A percentile compares a stretch with the other conserved stretches of the same genome.
Evolutionary conservation across 2,329 filamentous ascomycete species (phyloP).

Genomic region (Apiospora pterosperma): DNA sequence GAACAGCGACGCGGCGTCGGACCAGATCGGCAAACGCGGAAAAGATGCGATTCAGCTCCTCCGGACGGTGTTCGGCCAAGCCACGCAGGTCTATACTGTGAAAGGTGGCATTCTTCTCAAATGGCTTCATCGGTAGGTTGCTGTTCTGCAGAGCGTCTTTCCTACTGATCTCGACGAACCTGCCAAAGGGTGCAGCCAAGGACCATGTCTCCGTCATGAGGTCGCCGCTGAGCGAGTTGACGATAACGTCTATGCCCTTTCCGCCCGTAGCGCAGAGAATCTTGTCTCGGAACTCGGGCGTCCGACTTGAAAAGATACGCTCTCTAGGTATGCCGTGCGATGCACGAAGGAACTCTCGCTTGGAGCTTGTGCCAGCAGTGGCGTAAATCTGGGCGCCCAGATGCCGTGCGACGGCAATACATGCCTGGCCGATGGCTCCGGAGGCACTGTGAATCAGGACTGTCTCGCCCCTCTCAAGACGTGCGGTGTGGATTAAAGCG

Average conservation of each 20-base stretch:
- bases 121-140: slow-evolving; percentile 11
- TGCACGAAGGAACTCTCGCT: slow-evolving; percentile 5
- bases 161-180: slow-evolving; percentile 34
- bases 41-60: slow-evolving; percentile 6
- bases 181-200: slow-evolving; percentile 27
- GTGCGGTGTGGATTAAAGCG: slow-evolving; percentile 3
- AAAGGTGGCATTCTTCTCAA: slow-evolving; percentile 14
- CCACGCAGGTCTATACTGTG: slow-evolving; percentile 12
- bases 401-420: slow-evolving; percentile 6
- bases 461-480: slow-evolving; percentile 2
- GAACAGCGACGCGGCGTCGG: slow-evolving; percentile 7
- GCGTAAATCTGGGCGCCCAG: slow-evolving; percentile 6
- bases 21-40: slow-evolving; percentile 11
- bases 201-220: slow-evolving; percentile 12
- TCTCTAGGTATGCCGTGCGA: slow-evolving; percentile 2
- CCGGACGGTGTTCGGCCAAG: slow-evolving; percentile 8
- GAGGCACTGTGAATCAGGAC: slow-evolving; percentile 11
- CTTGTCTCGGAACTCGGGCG: neutral
- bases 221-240: slow-evolving; percentile 11
- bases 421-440: slow-evolving; percentile 8
- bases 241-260: slow-evolving; percentile 5
- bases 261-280: slow-evolving; percentile 9
- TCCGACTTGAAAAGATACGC: slow-evolving; percentile 7
- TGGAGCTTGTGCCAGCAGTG: slow-evolving; percentile 5
- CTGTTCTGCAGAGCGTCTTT: slow-evolving; percentile 23